Evolutionary conservation across 1,139 yeast species (phyloP).

Genomic region (Saccharomyces hybrid): DNA sequence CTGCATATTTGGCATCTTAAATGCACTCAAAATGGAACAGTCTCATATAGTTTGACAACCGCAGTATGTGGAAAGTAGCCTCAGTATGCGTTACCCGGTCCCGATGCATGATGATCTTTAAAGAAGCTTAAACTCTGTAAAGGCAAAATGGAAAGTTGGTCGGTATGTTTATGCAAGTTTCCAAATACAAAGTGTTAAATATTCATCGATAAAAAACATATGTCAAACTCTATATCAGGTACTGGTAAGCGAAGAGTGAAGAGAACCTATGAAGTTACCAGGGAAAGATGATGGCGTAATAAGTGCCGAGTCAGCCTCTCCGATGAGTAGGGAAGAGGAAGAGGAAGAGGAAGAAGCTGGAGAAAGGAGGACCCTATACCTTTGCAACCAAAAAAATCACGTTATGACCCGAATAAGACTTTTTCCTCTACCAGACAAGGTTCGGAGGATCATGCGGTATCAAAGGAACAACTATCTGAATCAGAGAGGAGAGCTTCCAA

Average conservation of each 20-base stretch:
- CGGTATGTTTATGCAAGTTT: too few relatives aligned
- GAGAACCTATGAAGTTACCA: constrained; percentile 20
- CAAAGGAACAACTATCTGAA: constrained; percentile 43
- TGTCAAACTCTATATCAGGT: constrained; percentile 9
- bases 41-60: background rate
- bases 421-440: background rate
- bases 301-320: background rate
- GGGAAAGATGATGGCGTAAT: constrained; percentile 6
- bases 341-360: background rate
- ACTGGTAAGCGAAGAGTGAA: constrained; percentile 22
- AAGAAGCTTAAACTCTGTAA: background rate
- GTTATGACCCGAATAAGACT: constrained; percentile 2
- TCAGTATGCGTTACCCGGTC: background rate
- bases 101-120: too few relatives aligned
- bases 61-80: background rate
- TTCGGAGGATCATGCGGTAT: constrained; percentile 3
- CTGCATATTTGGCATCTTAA: background rate
- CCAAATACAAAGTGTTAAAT: background rate
- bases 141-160: background rate
- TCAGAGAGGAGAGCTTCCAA: constrained; percentile 41
- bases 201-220: background rate
- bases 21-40: background rate
- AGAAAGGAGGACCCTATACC: background rate
- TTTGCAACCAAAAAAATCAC: background rate
- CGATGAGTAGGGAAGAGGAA: constrained; percentile 4